phyloP scores from a whole-genome alignment of 1,139 yeast genomes.

The Spathaspora sp. region DNA sequence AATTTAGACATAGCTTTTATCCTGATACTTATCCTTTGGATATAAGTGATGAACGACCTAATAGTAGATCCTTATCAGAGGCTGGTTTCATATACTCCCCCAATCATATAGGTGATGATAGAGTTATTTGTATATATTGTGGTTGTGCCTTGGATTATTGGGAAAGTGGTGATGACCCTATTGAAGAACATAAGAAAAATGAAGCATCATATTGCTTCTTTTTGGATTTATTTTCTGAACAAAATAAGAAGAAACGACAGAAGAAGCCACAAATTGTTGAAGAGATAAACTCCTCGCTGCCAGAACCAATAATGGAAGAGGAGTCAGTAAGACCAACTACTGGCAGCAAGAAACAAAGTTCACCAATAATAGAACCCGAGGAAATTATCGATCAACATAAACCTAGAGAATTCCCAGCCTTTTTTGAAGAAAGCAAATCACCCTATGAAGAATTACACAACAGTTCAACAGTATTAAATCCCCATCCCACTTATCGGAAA shows the following conservation, averaged over 20 bases:
- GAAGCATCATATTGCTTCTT: conserved; percentile 51
- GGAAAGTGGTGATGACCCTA: conserved; percentile 68
- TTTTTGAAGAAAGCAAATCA: background rate
- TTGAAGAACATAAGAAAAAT: conserved; percentile 49
- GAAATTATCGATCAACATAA: background rate
- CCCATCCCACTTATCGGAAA: background rate
- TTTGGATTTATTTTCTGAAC: conserved; percentile 15
- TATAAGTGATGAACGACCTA: conserved; percentile 33
- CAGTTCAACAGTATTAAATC: background rate
- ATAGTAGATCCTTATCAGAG: conserved; percentile 37
- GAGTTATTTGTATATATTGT: conserved; percentile 73
- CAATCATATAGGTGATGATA: conserved; percentile 49
- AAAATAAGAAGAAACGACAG: conserved; percentile 4
- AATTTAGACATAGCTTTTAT: conserved; percentile 53
- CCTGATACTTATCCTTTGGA: conserved; percentile 57
- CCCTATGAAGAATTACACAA: background rate
- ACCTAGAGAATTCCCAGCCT: background rate
- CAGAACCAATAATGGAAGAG: background rate
- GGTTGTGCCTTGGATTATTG: conserved; percentile 68
- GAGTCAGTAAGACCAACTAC: background rate
- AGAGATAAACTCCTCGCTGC: background rate
- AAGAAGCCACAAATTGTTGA: background rate
- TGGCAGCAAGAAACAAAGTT: background rate
- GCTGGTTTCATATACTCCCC: conserved; percentile 60
- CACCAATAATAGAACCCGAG: background rate